Conservation (phyloP, 495 filamentous ascomycete species). For the Penicillium lividum region DNA sequence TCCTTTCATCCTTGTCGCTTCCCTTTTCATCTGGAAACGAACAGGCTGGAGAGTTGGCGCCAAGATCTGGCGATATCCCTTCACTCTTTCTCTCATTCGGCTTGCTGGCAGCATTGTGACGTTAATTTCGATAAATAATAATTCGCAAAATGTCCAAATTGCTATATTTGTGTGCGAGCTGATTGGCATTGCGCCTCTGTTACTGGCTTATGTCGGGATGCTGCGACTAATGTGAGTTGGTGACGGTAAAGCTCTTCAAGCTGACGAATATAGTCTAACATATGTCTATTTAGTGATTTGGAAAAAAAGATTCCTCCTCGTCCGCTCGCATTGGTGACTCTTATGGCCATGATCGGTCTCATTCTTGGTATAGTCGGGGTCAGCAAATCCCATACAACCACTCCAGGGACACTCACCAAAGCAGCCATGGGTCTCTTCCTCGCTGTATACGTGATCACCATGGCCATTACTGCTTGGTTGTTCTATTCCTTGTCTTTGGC, state of each 20-base stretch:
- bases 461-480: conserved; percentile 18
- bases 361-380: conserved; percentile 34
- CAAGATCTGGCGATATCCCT: conserved; percentile 31
- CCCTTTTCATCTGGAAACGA: conserved; percentile 30
- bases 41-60: conserved; percentile 29
- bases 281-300: conserved; percentile 19
- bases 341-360: conserved; percentile 27
- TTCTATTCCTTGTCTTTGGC: conserved; percentile 2
- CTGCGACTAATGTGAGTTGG: conserved; percentile 31
- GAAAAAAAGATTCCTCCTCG: conserved; percentile 17
- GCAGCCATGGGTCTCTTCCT: conserved; percentile 35
- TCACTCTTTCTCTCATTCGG: conserved; percentile 33
- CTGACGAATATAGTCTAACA: conserved; percentile 13
- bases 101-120: conserved; percentile 29
- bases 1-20: conserved; percentile 23
- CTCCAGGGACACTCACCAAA: conserved; percentile 14
- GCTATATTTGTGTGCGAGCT: conserved; percentile 29
- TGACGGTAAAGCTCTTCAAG: neutral
- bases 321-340: conserved; percentile 9
- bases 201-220: conserved; percentile 32
- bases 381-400: conserved; percentile 10
- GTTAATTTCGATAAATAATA: conserved; percentile 24
- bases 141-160: conserved; percentile 19
- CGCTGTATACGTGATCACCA: conserved; percentile 23
- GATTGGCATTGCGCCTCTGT: conserved; percentile 33